Conservation (phyloP, 192 early-diverging fungal genomes). For the Coemansia sp. region DNA sequence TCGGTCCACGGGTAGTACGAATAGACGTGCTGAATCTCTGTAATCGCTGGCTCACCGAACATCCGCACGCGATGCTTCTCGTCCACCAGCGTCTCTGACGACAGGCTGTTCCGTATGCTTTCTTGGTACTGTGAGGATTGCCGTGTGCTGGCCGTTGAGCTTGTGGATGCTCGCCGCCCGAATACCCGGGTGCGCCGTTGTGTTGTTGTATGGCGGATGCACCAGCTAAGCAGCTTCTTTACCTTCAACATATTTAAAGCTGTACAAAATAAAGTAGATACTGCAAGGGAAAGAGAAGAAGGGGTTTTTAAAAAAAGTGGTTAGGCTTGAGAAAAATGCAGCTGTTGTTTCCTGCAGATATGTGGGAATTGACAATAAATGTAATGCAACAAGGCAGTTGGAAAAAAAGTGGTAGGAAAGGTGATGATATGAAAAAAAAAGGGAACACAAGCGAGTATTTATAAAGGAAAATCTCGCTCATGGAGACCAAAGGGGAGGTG, state of each 20-base stretch:
- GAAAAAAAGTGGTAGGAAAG: constrained; percentile 1
- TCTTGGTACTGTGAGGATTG: neutral
- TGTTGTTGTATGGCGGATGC: constrained; percentile 20
- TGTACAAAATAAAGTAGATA: neutral
- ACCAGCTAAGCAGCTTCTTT: constrained; percentile 39
- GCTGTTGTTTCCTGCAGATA: constrained; percentile 1
- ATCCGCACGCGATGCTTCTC: constrained; percentile 27
- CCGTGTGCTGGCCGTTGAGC: constrained; percentile 1
- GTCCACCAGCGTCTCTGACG: constrained; percentile 42
- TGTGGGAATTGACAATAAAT: constrained; percentile 7
- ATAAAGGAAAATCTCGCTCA: too few species aligned
- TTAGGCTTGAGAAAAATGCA: neutral
- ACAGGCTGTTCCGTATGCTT: constrained; percentile 7
- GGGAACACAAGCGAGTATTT: too few species aligned
- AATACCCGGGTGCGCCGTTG: constrained; percentile 21
- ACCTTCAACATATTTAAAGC: constrained; percentile 9
- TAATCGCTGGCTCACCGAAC: constrained; percentile 29
- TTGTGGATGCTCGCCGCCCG: constrained; percentile 23
- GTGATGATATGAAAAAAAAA: too few species aligned
- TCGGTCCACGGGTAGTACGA: constrained; percentile 52
- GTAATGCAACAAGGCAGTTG: neutral
- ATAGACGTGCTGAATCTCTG: constrained; percentile 27
- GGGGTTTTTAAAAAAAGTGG: neutral
- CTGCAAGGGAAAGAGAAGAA: constrained; percentile 1
- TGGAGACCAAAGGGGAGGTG: too few species aligned